Percentiles rank a stretch among this genome's conserved stretches.
phyloP scores from a whole-genome alignment of 2,329 filamentous ascomycete species.

The Hypoxylon sp. region DNA sequence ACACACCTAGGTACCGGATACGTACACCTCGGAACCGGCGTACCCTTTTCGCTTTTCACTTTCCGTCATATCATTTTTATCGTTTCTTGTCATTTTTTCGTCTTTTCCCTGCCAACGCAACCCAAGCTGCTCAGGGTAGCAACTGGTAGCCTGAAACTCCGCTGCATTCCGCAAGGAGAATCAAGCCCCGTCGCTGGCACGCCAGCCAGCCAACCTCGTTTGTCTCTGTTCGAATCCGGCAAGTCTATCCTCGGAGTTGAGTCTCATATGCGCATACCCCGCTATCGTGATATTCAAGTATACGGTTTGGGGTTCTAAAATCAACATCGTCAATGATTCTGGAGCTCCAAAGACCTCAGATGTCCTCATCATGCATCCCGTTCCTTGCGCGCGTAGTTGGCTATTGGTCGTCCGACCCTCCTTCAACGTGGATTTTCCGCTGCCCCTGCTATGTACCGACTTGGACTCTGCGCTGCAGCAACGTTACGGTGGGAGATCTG shows the following conservation, averaged over 20 bases:
- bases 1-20: slow-evolving; percentile 4
- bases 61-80: background rate
- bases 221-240: slow-evolving; percentile 1
- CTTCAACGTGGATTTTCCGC: slow-evolving; percentile 14
- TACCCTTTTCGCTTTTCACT: slow-evolving; percentile 10
- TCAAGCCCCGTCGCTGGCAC: background rate
- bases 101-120: background rate
- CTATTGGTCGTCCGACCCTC: slow-evolving; percentile 15
- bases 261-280: background rate
- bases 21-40: slow-evolving; percentile 5
- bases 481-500: slow-evolving; percentile 32
- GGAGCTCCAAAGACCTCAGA: background rate
- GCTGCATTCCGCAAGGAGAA: background rate
- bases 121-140: background rate
- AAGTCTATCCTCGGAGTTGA: background rate
- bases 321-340: background rate
- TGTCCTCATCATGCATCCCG: background rate
- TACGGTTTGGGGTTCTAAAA: background rate
- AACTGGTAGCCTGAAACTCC: slow-evolving; percentile 1
- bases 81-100: background rate
- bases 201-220: slow-evolving; percentile 11
- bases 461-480: slow-evolving; percentile 25
- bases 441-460: slow-evolving; percentile 22
- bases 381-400: background rate
- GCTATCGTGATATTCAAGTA: slow-evolving; percentile 15